Evolutionary conservation across 2,329 filamentous ascomycete genomes (phyloP), one percentile per base, ranked within the genome.

Genomic region (Microsporum ferrugineum): DNA sequence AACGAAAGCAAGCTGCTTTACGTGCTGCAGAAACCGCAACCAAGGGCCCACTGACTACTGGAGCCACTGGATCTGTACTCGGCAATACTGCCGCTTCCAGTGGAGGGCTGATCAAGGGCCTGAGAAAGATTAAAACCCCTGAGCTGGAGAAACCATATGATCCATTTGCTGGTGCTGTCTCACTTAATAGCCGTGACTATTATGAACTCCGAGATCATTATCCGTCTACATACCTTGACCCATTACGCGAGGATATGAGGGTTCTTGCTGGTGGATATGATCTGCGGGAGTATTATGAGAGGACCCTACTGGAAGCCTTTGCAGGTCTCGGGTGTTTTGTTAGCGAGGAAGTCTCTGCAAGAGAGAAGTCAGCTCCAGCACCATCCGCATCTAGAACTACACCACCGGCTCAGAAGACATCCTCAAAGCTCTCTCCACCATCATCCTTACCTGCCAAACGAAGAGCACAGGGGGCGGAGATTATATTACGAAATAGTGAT

Each of bases 291-390:
- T 97, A 94, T 70, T 89, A 90, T 68, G 80, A 85, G 5, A 81
- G 91, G 29, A 86, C 89, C 29, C 77, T 99, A 71, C 88, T 89
- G 63, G 91, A 96, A 71, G 91, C 92, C 0, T 97, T 96, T 75
- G 85, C 89, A 0, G 94, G 95, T 0, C 73, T 99, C 63, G 90
- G 88, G 0, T 88, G 95, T 47, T 95, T 95, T 67, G 79, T 99
- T 47, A 87, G 83, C 39, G 90, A 96, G 53, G 91, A 95, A 70
- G 68, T 78, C 17, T 60, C 71, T 1, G 65, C 70, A 41, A 67
- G 72, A 47, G 69, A 73, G 45, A 65, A 59, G 31, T n/a, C 41
- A n/a, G 39, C 7, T n/a, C 5, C 36, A 8, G 27, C 27, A 31
- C 14, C 53, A 33, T 31, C 23, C 2, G 10, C 39, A n/a, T 45